Base-by-base conservation (phyloP, 208 protist species). In the Herpetomonas muscarum region DNA sequence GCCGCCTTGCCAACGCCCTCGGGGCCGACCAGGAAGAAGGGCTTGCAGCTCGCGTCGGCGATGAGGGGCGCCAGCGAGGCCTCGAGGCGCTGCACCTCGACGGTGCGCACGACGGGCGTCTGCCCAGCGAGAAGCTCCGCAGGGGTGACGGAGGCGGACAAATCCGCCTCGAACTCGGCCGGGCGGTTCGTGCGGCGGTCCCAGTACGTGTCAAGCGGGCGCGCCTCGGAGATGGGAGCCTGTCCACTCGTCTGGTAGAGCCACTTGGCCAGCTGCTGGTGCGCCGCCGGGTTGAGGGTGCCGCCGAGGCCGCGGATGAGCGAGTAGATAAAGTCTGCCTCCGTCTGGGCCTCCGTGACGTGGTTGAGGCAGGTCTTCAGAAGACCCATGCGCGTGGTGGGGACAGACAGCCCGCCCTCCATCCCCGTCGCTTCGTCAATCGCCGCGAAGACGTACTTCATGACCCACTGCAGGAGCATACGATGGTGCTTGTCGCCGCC, bases 21-120 rank as follows among this genome's bases (percentile, higher is more conserved):
- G 2, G 97, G 97, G 13, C 97, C 98, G 3, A 98, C 92, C 5
- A 99, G 64, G 41, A 99, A 90, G 55, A 99, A 88, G 5, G 97
- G 94, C 60, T 87, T 81, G 63, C 65, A 90, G 24, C 53, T 55
- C 19, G 32, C 15, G 28, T 84, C 64, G 28, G 70, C 48, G 6
- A 99, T 52, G 54, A 98, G 94, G 21, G 96, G 95, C 36, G 59
- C 32, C 30, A 99, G 58, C 30, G 89, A 93, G 2, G 75, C 62
- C 28, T 84, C 42, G 24, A 90, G 66, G 6, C 88, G 73, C 74
- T 98, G 92, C 54, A 98, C 81, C 50, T 98, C 96, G 1, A 87
- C 79, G 26, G 97, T 99, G 31, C 74, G 26, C 22, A 99, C 75
- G 39, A 97, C 57, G 31, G 78, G 79, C 21, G 56, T 60, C 15